Evolutionary conservation across 331 rosid species (phyloP).

Genomic region (Dryas integrifolia): DNA sequence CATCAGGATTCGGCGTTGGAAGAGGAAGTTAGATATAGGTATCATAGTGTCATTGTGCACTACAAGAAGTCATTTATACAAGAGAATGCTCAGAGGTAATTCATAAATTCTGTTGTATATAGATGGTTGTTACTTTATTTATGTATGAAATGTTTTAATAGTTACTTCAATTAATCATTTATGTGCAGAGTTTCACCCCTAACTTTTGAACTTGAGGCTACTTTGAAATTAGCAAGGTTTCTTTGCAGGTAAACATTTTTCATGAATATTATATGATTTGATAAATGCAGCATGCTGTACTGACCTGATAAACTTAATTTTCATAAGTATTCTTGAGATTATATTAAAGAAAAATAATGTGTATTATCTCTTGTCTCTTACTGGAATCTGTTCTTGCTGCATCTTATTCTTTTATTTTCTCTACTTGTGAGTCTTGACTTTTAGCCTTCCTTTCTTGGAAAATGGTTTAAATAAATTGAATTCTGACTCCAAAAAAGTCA

Average conservation of each 20-base stretch:
- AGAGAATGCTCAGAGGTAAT: constrained; percentile 87
- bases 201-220: constrained; percentile 97
- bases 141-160: constrained; percentile 1
- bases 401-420: background rate
- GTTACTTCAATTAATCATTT: constrained; percentile 14
- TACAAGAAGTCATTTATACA: constrained; percentile 85
- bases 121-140: constrained; percentile 1
- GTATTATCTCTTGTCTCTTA: background rate
- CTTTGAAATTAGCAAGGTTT: constrained; percentile 87
- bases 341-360: background rate
- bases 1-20: constrained; percentile 64
- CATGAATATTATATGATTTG: constrained; percentile 18
- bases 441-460: background rate
- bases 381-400: background rate
- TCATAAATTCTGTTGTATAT: background rate
- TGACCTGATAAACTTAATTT: background rate
- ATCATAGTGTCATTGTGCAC: constrained; percentile 63
- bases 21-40: constrained; percentile 85
- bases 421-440: background rate
- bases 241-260: constrained; percentile 74
- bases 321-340: background rate
- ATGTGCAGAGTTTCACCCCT: constrained; percentile 92
- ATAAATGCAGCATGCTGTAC: constrained; percentile 13
- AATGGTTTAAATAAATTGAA: background rate
- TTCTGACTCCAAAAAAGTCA: background rate